A percentile compares a stretch with the other conserved stretches of the same genome.
Conservation (phyloP, 1,284 basidiomycete genomes). For the Bjerkandera adusta region DNA sequence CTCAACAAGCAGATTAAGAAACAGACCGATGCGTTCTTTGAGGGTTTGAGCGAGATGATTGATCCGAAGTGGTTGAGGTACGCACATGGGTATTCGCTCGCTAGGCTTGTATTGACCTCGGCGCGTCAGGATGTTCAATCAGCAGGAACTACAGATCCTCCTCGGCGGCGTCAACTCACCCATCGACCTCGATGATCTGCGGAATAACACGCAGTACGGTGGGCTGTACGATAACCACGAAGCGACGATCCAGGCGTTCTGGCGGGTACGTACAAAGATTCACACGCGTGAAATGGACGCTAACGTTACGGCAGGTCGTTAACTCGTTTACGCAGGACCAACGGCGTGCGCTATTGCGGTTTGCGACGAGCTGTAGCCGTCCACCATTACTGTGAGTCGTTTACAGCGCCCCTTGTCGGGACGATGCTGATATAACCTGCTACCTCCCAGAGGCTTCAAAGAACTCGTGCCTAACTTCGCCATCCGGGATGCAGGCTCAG, state of each 20-base stretch:
- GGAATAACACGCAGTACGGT: slow-evolving; percentile 73
- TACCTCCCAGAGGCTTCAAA: slow-evolving; percentile 78
- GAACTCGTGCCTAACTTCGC: slow-evolving; percentile 85
- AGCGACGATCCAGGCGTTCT: slow-evolving; percentile 72
- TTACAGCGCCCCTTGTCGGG: background rate
- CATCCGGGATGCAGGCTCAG: slow-evolving; percentile 75
- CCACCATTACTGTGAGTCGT: slow-evolving; percentile 75
- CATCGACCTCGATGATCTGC: slow-evolving; percentile 81
- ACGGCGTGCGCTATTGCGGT: slow-evolving; percentile 70
- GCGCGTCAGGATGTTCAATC: slow-evolving; percentile 83
- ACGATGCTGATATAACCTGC: slow-evolving; percentile 7
- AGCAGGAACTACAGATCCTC: slow-evolving; percentile 85
- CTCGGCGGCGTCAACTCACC: slow-evolving; percentile 82
- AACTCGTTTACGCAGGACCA: slow-evolving; percentile 74
- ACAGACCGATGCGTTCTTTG: slow-evolving; percentile 85
- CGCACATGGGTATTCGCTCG: slow-evolving; percentile 21
- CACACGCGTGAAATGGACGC: slow-evolving; percentile 6
- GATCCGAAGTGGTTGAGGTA: slow-evolving; percentile 86
- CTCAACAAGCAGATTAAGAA: slow-evolving; percentile 86
- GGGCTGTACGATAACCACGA: slow-evolving; percentile 73
- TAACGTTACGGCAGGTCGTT: slow-evolving; percentile 50
- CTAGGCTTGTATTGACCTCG: slow-evolving; percentile 10
- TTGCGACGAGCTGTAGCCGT: slow-evolving; percentile 89
- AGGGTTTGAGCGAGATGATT: slow-evolving; percentile 86
- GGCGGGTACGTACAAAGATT: slow-evolving; percentile 50